Evolutionary conservation across 2,329 filamentous ascomycete species (phyloP).

Genomic region (Pestalotiopsis fici): DNA sequence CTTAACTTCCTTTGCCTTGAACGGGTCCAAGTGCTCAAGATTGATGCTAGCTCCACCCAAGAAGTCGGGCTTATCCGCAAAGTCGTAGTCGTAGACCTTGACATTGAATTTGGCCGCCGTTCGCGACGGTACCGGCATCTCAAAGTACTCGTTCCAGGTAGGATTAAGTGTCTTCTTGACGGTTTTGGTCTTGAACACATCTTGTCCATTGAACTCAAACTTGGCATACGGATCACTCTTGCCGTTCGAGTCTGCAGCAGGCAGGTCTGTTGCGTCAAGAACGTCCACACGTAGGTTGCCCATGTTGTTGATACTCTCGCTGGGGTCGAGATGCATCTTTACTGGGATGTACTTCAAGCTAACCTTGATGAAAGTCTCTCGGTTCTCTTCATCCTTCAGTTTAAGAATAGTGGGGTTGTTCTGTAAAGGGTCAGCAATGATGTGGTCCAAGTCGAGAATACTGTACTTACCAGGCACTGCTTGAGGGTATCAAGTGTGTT

Average conservation of each 20-base stretch:
- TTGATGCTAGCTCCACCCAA: conserved; percentile 78
- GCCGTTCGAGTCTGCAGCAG: conserved; percentile 91
- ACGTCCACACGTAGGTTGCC: conserved; percentile 93
- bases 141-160: conserved; percentile 95
- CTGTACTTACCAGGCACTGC: conserved; percentile 71
- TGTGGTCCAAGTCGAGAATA: neutral
- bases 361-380: conserved; percentile 78
- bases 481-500: conserved; percentile 86
- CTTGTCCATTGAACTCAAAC: conserved; percentile 85
- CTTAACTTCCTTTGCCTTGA: conserved; percentile 74
- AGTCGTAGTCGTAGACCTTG: conserved; percentile 93
- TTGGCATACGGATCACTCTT: conserved; percentile 97
- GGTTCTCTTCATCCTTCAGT: conserved; percentile 77
- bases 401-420: conserved; percentile 87
- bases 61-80: conserved; percentile 91
- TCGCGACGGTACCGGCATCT: conserved; percentile 77
- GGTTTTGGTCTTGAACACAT: conserved; percentile 92
- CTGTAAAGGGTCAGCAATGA: conserved; percentile 39
- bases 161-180: conserved; percentile 97
- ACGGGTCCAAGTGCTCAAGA: conserved; percentile 80
- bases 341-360: conserved; percentile 94
- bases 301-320: conserved; percentile 99
- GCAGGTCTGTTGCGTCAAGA: conserved; percentile 83
- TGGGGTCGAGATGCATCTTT: conserved; percentile 89
- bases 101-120: conserved; percentile 82